Conservation (phyloP, 2,329 filamentous ascomycete species). For the Fonsecaea nubica region DNA sequence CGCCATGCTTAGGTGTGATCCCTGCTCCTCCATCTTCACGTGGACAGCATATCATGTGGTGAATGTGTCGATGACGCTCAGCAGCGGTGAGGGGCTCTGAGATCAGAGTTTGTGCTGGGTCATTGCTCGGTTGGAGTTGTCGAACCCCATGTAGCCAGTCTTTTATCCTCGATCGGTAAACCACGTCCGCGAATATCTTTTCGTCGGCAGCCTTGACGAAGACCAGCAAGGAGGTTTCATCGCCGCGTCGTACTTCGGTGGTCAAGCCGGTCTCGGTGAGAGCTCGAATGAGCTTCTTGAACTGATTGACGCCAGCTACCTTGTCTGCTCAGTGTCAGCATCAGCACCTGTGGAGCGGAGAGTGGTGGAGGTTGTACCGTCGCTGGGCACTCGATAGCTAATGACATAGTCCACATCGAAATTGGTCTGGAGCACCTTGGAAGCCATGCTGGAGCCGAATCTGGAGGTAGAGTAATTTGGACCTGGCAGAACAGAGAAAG, state of each 20-base stretch:
- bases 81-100: slow-evolving; percentile 82
- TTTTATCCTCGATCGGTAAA: slow-evolving; percentile 86
- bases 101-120: slow-evolving; percentile 71
- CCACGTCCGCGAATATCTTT: slow-evolving; percentile 75
- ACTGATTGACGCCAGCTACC: slow-evolving; percentile 72
- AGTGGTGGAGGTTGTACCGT: slow-evolving; percentile 50
- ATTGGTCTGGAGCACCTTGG: slow-evolving; percentile 49
- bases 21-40: slow-evolving; percentile 78
- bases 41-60: slow-evolving; percentile 79
- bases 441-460: slow-evolving; percentile 28
- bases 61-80: slow-evolving; percentile 85
- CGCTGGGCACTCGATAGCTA: slow-evolving; percentile 73
- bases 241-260: slow-evolving; percentile 84
- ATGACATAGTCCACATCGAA: slow-evolving; percentile 88
- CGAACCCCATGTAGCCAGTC: slow-evolving; percentile 94
- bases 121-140: slow-evolving; percentile 74
- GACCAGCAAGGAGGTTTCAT: slow-evolving; percentile 75
- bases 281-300: slow-evolving; percentile 76
- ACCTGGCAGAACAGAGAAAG: not conserved
- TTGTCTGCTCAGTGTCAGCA: slow-evolving; percentile 60
- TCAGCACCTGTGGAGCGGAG: not conserved
- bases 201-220: slow-evolving; percentile 82
- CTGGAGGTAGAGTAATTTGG: not conserved
- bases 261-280: slow-evolving; percentile 81
- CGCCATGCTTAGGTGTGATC: slow-evolving; percentile 70